Base-by-base conservation (phyloP, 257 asterid species). In the Penstemon eatonii region DNA sequence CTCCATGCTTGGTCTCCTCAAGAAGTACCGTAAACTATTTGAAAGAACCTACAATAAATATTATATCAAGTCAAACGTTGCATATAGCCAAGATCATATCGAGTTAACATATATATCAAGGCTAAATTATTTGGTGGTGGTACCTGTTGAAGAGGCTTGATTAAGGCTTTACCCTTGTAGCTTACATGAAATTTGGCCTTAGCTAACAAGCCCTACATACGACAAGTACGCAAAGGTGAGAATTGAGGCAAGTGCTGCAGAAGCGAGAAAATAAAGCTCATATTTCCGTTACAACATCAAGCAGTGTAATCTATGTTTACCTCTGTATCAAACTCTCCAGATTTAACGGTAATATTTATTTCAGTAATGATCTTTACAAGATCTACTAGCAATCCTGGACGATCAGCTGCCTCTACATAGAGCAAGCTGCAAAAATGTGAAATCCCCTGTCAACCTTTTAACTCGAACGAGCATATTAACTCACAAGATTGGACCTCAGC, bases 311-410 rank as follows among this genome's bases (percentile, higher is more conserved):
- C 41, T 38, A 62, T 37, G 45, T 41, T 75, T 79, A 90, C 99
- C 97, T 88, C 96, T 0, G 97, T 94, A 55, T 91, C 97, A 44
- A 91, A 94, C 72, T 91, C 99, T 65, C 97, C 99, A 1, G 97
- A 91, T 76, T 86, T 82, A 59, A 94, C 96, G 33, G 87, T 55
- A 68, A 94, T 63, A 73, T 89, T 91, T 67, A 87, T 89, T 75
- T 91, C 99, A 7, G 93, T 87, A 50, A 94, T 79, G 73, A 81
- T 88, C 89, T 69, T 93, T 61, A 93, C 97, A 12, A 93, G 96
- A 86, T 94, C 99, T 62, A 91, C 99, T 42, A 94, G 88, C 70
- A 90, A 80, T 51, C 97, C 99, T 12, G 97, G 96, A 11, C 96
- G 92, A 62, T 94, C 99, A 3, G 89, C 96, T 40, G 99, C 69